Conservation (phyloP, 2,329 filamentous ascomycete genomes). For the Ascocoryne sarcoides region DNA sequence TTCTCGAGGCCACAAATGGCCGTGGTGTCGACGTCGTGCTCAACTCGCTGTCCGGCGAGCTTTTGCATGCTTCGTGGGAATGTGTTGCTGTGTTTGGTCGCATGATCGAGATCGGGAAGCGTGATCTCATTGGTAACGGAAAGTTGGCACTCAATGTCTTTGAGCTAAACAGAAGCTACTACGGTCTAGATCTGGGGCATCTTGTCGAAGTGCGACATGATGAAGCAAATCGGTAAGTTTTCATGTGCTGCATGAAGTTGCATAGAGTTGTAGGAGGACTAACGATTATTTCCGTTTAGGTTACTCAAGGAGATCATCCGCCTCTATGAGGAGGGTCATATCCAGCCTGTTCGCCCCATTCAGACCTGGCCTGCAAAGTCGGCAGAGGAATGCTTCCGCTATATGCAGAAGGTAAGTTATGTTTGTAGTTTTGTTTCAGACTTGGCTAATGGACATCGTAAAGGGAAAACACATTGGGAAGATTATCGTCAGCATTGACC, state of each 20-base stretch:
- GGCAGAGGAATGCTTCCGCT: neutral
- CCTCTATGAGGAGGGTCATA: neutral
- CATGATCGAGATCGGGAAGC: constrained; percentile 31
- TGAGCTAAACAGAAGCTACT: neutral
- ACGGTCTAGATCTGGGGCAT: neutral
- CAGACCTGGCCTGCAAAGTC: neutral
- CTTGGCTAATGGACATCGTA: neutral
- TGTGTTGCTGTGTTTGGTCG: constrained; percentile 31
- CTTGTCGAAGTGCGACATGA: neutral
- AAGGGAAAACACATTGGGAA: constrained; percentile 1
- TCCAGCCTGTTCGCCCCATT: neutral
- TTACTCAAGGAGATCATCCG: neutral
- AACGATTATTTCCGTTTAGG: neutral
- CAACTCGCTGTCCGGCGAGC: constrained; percentile 17
- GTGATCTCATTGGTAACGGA: constrained; percentile 17
- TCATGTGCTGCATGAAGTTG: neutral
- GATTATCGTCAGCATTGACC: neutral
- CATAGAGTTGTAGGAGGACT: neutral
- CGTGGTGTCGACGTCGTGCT: constrained; percentile 25
- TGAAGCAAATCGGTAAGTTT: neutral
- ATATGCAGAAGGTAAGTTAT: neutral
- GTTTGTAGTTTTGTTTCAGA: neutral
- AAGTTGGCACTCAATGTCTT: constrained; percentile 13
- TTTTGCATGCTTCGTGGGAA: constrained; percentile 34
- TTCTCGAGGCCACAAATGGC: constrained; percentile 19